Evolutionary conservation across 208 protist species (phyloP), one percentile per base, ranked within the genome.

Genomic region (Leishmania guyanensis): DNA sequence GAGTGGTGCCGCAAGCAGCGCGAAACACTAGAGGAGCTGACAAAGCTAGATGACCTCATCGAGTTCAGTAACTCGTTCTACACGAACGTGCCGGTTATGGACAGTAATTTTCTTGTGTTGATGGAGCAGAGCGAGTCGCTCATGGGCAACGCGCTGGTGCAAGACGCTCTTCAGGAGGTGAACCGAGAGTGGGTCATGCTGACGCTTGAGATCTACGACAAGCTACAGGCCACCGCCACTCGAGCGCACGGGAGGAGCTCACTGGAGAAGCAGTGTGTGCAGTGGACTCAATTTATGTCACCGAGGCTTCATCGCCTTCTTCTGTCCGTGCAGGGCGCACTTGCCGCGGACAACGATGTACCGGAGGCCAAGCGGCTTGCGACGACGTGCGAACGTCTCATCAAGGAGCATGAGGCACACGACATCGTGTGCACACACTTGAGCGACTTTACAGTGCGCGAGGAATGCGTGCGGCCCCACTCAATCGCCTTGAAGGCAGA

Each of bases 71-170:
- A 84, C 33, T 95, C 91, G 5, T 92, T 98, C 73, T 77, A 83
- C 53, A 79, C 85, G 17, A 97, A 97, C 78, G 92, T 94, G 62
- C 78, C 83, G 4, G 92, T 96, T 29, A 98, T 97, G 93, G 92
- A 95, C 60, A 93, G 88, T 75, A 97, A 98, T 83, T 97, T 96
- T 81, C 86, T 94, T 43, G 90, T 96, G 14, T 84, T 98, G 16
- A 84, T 92, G 66, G 93, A 97, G 79, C 92, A 91, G 71, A 85
- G 88, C 68, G 91, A 97, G 77, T 50, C 80, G 14, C 74, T 97
- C 46, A 87, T 83, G 66, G 71, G 75, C 51, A 91, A 95, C 79
- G 39, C 39, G 26, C 86, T 78, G 0, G 88, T 97, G 62, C 92
- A 94, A 80, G 85, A 91, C 60, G 93, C 91, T 14, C 85, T 98